These are phyloP conservation scores for Patellaria atrata DNA, from an alignment of 495 filamentous ascomycete genomes.

Conservation along the genomic window DNA sequence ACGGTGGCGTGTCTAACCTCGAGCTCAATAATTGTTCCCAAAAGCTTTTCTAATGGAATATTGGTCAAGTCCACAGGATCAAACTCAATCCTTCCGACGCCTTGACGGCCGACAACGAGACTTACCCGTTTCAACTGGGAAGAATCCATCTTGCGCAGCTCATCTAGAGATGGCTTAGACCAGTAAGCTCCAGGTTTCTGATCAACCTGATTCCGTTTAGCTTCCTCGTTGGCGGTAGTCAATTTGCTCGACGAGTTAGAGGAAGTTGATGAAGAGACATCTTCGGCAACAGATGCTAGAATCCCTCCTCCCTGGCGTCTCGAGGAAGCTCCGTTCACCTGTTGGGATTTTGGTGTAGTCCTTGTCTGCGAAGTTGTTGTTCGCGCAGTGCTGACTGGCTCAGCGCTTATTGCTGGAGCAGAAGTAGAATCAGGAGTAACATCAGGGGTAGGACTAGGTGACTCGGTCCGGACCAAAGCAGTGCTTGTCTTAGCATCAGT, in stretches of 20 bases:
- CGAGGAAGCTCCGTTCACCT: constrained; percentile 61
- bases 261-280: constrained; percentile 31
- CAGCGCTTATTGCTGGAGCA: constrained; percentile 37
- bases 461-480: constrained; percentile 29
- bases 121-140: constrained; percentile 57
- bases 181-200: constrained; percentile 63
- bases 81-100: constrained; percentile 67
- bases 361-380: no score
- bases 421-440: constrained; percentile 34
- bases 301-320: no score
- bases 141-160: constrained; percentile 59
- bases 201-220: constrained; percentile 29
- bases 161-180: constrained; percentile 58
- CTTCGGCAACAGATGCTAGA: constrained; percentile 68
- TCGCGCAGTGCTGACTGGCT: constrained; percentile 26
- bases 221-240: constrained; percentile 9
- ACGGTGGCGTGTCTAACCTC: constrained; percentile 66
- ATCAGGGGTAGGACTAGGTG: constrained; percentile 42
- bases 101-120: constrained; percentile 69
- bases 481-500: constrained; percentile 31
- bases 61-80: constrained; percentile 62
- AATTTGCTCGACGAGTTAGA: constrained; percentile 6
- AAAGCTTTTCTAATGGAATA: constrained; percentile 57
- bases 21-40: constrained; percentile 57
- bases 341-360: constrained; percentile 52